Percentiles rank a stretch among this genome's conserved stretches.
phyloP scores from a whole-genome alignment of 2,329 filamentous ascomycete genomes.

The Verticillium zaregamsianum region DNA sequence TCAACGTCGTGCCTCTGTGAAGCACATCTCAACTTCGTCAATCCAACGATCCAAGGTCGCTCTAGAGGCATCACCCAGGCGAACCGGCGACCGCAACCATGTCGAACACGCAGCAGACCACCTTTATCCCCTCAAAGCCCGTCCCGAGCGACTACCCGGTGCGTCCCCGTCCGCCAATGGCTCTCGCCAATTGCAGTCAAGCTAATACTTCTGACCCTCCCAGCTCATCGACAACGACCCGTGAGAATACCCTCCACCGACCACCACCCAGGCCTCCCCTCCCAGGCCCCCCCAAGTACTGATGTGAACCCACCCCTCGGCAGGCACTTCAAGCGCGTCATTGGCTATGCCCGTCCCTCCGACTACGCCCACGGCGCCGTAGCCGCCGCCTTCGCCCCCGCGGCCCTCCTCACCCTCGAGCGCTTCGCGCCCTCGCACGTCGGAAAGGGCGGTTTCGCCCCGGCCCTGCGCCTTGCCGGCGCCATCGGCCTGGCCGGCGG shows the following conservation, averaged over 20 bases:
- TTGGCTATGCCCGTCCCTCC: conserved; percentile 78
- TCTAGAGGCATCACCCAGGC: conserved; percentile 3
- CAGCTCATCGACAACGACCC: conserved; percentile 99
- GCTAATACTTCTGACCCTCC: conserved; percentile 21
- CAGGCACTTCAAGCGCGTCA: conserved; percentile 87
- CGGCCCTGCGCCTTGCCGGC: conserved; percentile 74
- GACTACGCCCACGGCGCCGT: conserved; percentile 73
- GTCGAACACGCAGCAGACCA: conserved; percentile 25
- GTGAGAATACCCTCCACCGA: conserved; percentile 50
- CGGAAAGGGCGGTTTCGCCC: conserved; percentile 75
- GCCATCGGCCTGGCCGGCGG: conserved; percentile 72
- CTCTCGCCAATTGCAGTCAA: conserved; percentile 13
- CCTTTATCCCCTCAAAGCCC: conserved; percentile 66
- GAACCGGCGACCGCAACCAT: conserved; percentile 10
- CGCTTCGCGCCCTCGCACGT: conserved; percentile 79
- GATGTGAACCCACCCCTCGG: conserved; percentile 9
- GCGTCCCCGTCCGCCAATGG: conserved; percentile 33
- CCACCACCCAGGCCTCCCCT: neutral
- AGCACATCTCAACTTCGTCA: conserved; percentile 1
- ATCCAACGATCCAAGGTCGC: neutral
- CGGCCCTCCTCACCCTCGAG: conserved; percentile 75
- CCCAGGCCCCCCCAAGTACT: neutral
- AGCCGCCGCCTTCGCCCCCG: conserved; percentile 68
- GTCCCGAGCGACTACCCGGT: conserved; percentile 84
- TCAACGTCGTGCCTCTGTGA: conserved; percentile 1